Percentiles rank a stretch among this genome's conserved stretches.
Evolutionary conservation across 768 basidiomycete species (phyloP).

Genomic region (Baorangia bicolor): DNA sequence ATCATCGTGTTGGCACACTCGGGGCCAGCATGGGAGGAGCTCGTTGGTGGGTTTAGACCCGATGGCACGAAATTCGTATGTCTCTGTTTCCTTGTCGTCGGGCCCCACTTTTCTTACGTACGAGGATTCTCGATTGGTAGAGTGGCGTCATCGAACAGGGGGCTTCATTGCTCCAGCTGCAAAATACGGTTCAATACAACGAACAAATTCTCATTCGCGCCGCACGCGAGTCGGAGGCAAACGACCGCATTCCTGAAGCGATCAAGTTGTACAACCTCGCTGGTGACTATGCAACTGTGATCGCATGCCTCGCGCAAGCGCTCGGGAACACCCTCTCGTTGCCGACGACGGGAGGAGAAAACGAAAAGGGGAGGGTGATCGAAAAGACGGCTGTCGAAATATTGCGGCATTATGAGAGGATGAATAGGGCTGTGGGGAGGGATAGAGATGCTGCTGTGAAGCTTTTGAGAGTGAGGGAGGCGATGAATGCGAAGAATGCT

Average conservation of each 20-base stretch:
- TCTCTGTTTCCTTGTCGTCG: slow-evolving; percentile 14
- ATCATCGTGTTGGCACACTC: slow-evolving; percentile 78
- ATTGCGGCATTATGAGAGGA: slow-evolving; percentile 75
- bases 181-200: slow-evolving; percentile 66
- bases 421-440: slow-evolving; percentile 68
- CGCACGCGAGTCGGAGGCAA: slow-evolving; percentile 77
- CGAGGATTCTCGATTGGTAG: slow-evolving; percentile 38
- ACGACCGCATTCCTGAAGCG: slow-evolving; percentile 83
- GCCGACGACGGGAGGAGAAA: slow-evolving; percentile 46
- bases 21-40: slow-evolving; percentile 85
- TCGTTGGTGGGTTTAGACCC: slow-evolving; percentile 88
- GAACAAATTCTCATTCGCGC: slow-evolving; percentile 81
- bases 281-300: slow-evolving; percentile 84
- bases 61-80: slow-evolving; percentile 90
- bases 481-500: slow-evolving; percentile 69
- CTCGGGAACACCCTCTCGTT: slow-evolving; percentile 80
- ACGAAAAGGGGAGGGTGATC: slow-evolving; percentile 61
- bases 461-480: slow-evolving; percentile 78
- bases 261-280: slow-evolving; percentile 96
- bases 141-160: slow-evolving; percentile 87
- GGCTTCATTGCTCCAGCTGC: slow-evolving; percentile 70
- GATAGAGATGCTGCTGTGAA: slow-evolving; percentile 73
- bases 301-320: slow-evolving; percentile 82
- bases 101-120: background rate
- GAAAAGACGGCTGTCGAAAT: slow-evolving; percentile 79